phyloP scores from a whole-genome alignment of 108 stramenopile species.

The Aurantiochytrium sp. region DNA sequence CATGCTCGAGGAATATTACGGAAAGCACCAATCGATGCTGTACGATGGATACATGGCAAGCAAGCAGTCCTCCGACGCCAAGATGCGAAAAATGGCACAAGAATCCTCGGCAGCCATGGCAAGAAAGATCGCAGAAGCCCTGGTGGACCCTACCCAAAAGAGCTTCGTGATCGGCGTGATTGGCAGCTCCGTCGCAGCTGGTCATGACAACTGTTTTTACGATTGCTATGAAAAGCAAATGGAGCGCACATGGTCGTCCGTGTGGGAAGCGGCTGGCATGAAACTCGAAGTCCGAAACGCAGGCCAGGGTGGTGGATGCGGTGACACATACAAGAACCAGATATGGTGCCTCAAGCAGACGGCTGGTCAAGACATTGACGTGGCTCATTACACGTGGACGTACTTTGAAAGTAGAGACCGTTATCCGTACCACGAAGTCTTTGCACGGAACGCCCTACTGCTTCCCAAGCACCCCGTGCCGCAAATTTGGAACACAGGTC shows the following conservation, averaged over 20 bases:
- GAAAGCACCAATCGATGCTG: constrained; percentile 31
- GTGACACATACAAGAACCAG: constrained; percentile 46
- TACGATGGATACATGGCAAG: background rate
- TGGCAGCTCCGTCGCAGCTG: constrained; percentile 46
- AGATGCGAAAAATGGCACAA: too few species aligned
- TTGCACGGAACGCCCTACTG: constrained; percentile 41
- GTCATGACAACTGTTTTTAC: constrained; percentile 50
- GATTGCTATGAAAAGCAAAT: constrained; percentile 46
- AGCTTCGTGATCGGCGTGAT: constrained; percentile 44
- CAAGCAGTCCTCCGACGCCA: constrained; percentile 10
- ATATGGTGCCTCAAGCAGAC: constrained; percentile 50
- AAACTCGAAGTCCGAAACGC: constrained; percentile 40
- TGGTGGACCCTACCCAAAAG: constrained; percentile 36
- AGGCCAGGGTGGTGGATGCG: constrained; percentile 51
- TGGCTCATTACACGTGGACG: constrained; percentile 47
- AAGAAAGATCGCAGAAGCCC: constrained; percentile 21
- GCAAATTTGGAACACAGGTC: constrained; percentile 38
- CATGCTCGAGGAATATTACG: constrained; percentile 36
- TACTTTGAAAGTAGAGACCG: constrained; percentile 44
- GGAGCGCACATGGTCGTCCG: constrained; percentile 29
- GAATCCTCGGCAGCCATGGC: constrained; percentile 27
- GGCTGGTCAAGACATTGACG: constrained; percentile 29
- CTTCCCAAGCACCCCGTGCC: constrained; percentile 40
- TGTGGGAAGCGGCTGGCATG: constrained; percentile 40
- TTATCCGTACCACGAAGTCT: constrained; percentile 30